phyloP scores from a whole-genome alignment of 176 grass and related monocot genomes.

The Avena eriantha region DNA sequence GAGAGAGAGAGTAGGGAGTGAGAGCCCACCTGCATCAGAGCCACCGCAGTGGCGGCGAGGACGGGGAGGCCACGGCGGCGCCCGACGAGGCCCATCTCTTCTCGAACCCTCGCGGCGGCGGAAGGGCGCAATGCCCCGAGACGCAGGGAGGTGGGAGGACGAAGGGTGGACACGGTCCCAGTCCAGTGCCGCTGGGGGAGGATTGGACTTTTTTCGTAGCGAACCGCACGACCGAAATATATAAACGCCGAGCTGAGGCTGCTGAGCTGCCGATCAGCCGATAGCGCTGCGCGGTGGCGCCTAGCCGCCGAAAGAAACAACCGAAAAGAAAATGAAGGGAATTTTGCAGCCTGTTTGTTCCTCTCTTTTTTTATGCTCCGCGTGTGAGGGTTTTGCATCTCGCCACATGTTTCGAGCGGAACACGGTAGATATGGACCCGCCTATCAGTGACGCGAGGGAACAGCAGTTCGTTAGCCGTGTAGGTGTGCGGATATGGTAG shows the following conservation, averaged over 20 bases:
- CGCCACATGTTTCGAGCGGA: not conserved
- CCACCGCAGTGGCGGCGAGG: slow-evolving; percentile 29
- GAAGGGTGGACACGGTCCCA: not conserved
- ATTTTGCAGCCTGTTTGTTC: slow-evolving; percentile 1
- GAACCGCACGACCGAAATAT: slow-evolving; percentile 27
- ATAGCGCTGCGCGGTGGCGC: not conserved
- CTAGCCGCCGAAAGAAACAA: not conserved
- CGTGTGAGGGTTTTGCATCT: slow-evolving; percentile 13
- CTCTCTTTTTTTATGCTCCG: not conserved
- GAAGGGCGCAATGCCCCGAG: slow-evolving; percentile 39
- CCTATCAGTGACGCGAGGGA: not conserved
- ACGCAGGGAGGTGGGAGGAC: slow-evolving; percentile 1
- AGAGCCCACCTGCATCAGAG: slow-evolving; percentile 44
- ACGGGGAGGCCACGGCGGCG: slow-evolving; percentile 37
- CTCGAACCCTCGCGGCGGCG: slow-evolving; percentile 35
- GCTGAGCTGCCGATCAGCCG: slow-evolving; percentile 22
- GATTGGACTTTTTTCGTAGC: slow-evolving; percentile 44
- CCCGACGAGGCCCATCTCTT: slow-evolving; percentile 37
- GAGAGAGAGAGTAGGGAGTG: not conserved
- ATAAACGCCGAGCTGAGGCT: not conserved
- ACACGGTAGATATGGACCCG: not conserved
- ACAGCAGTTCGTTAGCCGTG: not conserved
- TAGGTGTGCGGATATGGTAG: slow-evolving; percentile 42
- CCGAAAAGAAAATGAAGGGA: not conserved
- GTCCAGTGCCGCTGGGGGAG: not conserved